Base-by-base conservation (phyloP, 2,329 filamentous ascomycete species). In the Paecilomyces niveus region DNA sequence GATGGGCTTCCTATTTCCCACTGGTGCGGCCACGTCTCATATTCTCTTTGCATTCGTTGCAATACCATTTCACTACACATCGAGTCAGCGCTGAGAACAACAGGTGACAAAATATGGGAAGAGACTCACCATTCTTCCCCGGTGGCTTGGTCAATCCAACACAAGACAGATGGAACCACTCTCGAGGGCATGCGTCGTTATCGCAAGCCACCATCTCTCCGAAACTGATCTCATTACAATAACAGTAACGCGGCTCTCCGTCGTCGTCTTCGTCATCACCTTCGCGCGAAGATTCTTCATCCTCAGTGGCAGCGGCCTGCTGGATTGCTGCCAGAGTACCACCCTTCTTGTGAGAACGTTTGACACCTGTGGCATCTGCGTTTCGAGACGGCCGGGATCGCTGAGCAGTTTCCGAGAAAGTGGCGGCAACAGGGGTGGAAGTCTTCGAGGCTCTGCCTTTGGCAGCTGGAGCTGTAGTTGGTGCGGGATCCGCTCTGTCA, bases 141-240 rank as follows among this genome's bases (percentile, higher is more conserved):
- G 90, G 90, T 56, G 89, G 88, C 59, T 88, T 88, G 66, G 88
- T 89, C 66, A 94, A 74, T 26, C 90, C 90, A 31, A 91, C 89
- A 72, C 90, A 94, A 54, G 87, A 88, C 54, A 94, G 76, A 79
- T 92, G 89, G 77, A 92, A 93, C 89, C 89, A 92, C 73, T 92
- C 89, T 61, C 85, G 82, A 64, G 84, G 82, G 74, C 89, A 92
- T 54, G 84, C 83, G 59, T 87, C 83, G 7, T 85, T 85, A 70
- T 92, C 89, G 68, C 89, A 92, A 2, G 87, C 89, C 51, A 92
- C 88, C 89, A 92, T 92, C 74, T 90, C 89, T 21, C 89, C 89
- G 68, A 91, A 92, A 67, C 88, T 91, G 57, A 91, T 86, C 54
- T 86, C 83, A 65, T 91, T 88, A 72, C 89, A 92, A 74, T 90